Conservation (phyloP, 2,329 filamentous ascomycete species). For the Alternaria sp. region DNA sequence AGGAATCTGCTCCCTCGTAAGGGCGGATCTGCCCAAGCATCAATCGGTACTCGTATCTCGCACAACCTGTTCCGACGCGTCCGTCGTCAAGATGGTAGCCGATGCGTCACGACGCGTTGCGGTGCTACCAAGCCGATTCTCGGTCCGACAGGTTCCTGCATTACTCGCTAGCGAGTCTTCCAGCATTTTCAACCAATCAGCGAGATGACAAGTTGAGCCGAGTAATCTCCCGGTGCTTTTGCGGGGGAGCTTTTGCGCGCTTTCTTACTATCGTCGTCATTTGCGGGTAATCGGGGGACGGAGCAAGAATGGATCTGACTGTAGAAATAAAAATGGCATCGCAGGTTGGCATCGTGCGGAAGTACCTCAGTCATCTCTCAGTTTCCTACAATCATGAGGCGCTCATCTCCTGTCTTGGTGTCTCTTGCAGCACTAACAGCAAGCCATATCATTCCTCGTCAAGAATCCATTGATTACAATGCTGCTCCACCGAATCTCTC, state of each 20-base stretch:
- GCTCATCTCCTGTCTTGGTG: not conserved
- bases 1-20: not conserved
- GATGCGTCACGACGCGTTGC: not conserved
- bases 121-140: not conserved
- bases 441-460: slow-evolving; percentile 13
- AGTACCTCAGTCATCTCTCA: not conserved
- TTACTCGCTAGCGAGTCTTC: slow-evolving; percentile 3
- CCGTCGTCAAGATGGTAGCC: not conserved
- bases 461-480: slow-evolving; percentile 19
- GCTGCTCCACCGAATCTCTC: slow-evolving; percentile 27
- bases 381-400: slow-evolving; percentile 2
- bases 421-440: slow-evolving; percentile 3
- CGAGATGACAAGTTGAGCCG: not conserved
- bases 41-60: not conserved
- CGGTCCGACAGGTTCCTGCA: not conserved
- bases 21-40: not conserved
- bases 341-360: not conserved
- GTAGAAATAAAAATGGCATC: slow-evolving; percentile 3
- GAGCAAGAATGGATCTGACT: not conserved
- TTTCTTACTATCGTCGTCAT: slow-evolving; percentile 9
- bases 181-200: not conserved
- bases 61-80: not conserved
- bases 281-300: not conserved
- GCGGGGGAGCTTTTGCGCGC: slow-evolving; percentile 4
- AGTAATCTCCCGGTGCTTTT: not conserved